Percentiles rank a stretch among this genome's conserved stretches.
These are phyloP conservation scores for Mycena filopes DNA, from an alignment of 768 basidiomycete species.

Conservation along the genomic window DNA sequence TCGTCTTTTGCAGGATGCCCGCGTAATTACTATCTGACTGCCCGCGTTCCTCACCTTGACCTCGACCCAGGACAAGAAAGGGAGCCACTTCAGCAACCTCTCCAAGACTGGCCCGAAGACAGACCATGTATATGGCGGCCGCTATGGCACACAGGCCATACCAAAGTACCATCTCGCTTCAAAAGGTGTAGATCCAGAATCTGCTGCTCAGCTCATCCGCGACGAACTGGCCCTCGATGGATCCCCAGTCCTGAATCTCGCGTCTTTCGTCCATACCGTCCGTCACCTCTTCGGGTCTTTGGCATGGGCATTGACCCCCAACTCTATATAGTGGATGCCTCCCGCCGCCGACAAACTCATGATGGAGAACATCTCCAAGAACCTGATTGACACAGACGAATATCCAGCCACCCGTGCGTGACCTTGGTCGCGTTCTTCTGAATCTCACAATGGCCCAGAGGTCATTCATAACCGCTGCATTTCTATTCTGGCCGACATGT, in stretches of 20 bases:
- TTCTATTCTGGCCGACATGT: conserved; percentile 68
- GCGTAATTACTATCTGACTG: conserved; percentile 48
- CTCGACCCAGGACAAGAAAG: conserved; percentile 57
- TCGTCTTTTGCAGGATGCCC: conserved; percentile 66
- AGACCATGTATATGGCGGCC: conserved; percentile 65
- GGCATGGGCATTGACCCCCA: background rate
- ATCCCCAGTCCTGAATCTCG: conserved; percentile 69
- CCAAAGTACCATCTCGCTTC: conserved; percentile 65
- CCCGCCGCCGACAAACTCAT: conserved; percentile 61
- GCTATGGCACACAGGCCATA: conserved; percentile 73
- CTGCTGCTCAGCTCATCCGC: conserved; percentile 58
- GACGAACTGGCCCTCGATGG: conserved; percentile 77
- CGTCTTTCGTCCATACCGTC: conserved; percentile 71
- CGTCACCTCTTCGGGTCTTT: conserved; percentile 22
- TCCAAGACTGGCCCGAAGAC: conserved; percentile 46
- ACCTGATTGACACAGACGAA: conserved; percentile 72
- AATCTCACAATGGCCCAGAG: conserved; percentile 45
- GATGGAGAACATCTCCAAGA: conserved; percentile 72
- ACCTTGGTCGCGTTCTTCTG: background rate
- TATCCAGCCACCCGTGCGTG: conserved; percentile 68
- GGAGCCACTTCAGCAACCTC: conserved; percentile 45
- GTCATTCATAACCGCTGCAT: conserved; percentile 65
- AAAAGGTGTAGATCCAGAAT: conserved; percentile 67
- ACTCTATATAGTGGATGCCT: conserved; percentile 22
- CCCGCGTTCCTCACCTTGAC: conserved; percentile 6